Percentiles rank a stretch among this genome's conserved stretches.
Conservation (phyloP, 441 rosid genomes). For the Gossypium davidsonii region DNA sequence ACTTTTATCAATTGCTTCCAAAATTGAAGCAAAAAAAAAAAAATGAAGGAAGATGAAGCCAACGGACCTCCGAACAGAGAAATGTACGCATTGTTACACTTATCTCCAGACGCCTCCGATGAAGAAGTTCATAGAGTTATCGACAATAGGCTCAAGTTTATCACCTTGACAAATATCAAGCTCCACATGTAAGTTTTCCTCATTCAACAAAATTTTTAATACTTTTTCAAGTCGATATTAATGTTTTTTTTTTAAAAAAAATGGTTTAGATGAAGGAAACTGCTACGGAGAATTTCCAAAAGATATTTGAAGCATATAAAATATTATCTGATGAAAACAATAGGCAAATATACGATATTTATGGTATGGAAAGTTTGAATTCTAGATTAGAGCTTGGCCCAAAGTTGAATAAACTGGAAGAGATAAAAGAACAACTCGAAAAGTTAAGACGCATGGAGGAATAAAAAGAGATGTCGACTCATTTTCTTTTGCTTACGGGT, state of each 20-base stretch:
- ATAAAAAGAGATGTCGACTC: constrained; percentile 51
- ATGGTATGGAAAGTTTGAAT: constrained; percentile 85
- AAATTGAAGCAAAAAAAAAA: neutral
- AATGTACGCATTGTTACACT: constrained; percentile 75
- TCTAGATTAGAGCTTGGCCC: constrained; percentile 91
- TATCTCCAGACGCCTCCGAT: constrained; percentile 84
- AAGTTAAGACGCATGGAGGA: constrained; percentile 59
- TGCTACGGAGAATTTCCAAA: constrained; percentile 80
- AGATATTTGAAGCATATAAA: constrained; percentile 87
- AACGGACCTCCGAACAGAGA: constrained; percentile 53
- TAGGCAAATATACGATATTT: constrained; percentile 78
- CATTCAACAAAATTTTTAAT: neutral
- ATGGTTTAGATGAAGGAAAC: constrained; percentile 78
- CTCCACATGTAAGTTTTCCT: constrained; percentile 39
- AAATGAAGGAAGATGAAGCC: constrained; percentile 19
- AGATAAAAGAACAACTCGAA: constrained; percentile 77
- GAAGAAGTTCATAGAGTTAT: constrained; percentile 82
- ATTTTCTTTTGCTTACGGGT: constrained; percentile 67
- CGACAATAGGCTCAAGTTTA: constrained; percentile 98
- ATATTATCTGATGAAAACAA: constrained; percentile 74
- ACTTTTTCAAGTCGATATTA: neutral
- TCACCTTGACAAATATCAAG: constrained; percentile 89
- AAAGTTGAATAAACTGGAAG: constrained; percentile 68
- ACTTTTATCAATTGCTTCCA: neutral
- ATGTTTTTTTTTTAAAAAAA: neutral